Conservation (phyloP, 208 protist genomes). For the Trypanosoma vivax region DNA sequence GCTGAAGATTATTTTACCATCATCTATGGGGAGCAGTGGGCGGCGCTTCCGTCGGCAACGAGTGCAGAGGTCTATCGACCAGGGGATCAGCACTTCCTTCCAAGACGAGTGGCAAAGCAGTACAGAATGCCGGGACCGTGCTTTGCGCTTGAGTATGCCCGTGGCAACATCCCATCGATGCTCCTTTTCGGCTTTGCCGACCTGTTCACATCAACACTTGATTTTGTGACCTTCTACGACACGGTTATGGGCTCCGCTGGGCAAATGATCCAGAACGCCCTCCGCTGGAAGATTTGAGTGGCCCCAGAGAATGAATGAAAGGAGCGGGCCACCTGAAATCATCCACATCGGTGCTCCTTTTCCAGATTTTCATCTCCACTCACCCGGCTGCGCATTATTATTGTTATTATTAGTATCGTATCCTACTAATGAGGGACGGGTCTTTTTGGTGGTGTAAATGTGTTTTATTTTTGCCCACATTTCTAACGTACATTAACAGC, state of each 20-base stretch:
- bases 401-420: no score
- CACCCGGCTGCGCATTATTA: no score
- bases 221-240: slow-evolving; percentile 57
- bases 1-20: slow-evolving; percentile 90
- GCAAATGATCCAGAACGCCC: slow-evolving; percentile 64
- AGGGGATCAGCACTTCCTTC: slow-evolving; percentile 75
- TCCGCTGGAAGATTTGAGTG: slow-evolving; percentile 71
- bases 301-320: neutral
- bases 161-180: slow-evolving; percentile 88
- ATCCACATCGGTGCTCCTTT: slow-evolving; percentile 1
- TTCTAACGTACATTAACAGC: no score
- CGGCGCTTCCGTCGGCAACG: slow-evolving; percentile 28
- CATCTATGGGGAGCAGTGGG: slow-evolving; percentile 88
- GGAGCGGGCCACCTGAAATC: neutral
- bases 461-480: no score
- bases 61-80: slow-evolving; percentile 54
- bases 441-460: no score
- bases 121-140: slow-evolving; percentile 88
- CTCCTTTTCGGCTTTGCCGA: slow-evolving; percentile 90
- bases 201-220: slow-evolving; percentile 72
- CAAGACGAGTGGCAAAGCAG: slow-evolving; percentile 61
- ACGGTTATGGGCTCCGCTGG: slow-evolving; percentile 60
- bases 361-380: slow-evolving; percentile 14
- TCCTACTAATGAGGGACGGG: no score
- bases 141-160: slow-evolving; percentile 90